Evolutionary conservation across 345 rosid genomes (phyloP), one percentile per base, ranked within the genome.

Genomic region (Eucalyptus marginata): DNA sequence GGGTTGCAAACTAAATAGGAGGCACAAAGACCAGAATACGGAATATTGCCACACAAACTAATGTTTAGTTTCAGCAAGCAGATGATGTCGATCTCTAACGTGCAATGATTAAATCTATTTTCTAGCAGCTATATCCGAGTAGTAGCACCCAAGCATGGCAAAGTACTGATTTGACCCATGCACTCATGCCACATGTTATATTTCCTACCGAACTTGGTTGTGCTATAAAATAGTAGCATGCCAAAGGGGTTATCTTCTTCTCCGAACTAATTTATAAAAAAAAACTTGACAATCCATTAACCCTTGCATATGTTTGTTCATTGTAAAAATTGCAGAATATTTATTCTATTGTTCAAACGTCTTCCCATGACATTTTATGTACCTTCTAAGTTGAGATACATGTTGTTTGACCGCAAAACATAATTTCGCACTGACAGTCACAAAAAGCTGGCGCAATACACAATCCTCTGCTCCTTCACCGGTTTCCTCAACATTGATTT

Each of bases 321-420:
- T 71, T 71, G 44, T 33, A 17, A 33, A 71, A 71, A 36, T 36
- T 33, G 44, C 13, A 33, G 25, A 36, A 71, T 24, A 56, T 27
- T 22, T 46, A 31, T 59, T 27, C 31, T 12, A 11, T 10, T 87
- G 20, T 43, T 36, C n/a, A 40, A 36, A 62, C 43, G 6, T 87
- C 47, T 56, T 36, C 66, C 44, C 12, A 56, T 5, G n/a, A 64
- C 49, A 51, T 88, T 36, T 49, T 40, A 87, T 90, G 7, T 25
- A 93, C 95, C 94, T 94, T 91, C 92, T 93, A 86, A 95, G 86
- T 25, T 91, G 90, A 8, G 93, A 90, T 59, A 95, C 88, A 9
- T 94, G 93, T 10, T 92, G 91, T 89, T 92, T 94, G 71, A 95
- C 92, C 7, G 93, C 94, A 89, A 88, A 88, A 89, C 95, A 95